Percentiles rank a stretch among this genome's conserved stretches.
Conservation (phyloP, 495 filamentous ascomycete genomes). For the Delitschia confertaspora region DNA sequence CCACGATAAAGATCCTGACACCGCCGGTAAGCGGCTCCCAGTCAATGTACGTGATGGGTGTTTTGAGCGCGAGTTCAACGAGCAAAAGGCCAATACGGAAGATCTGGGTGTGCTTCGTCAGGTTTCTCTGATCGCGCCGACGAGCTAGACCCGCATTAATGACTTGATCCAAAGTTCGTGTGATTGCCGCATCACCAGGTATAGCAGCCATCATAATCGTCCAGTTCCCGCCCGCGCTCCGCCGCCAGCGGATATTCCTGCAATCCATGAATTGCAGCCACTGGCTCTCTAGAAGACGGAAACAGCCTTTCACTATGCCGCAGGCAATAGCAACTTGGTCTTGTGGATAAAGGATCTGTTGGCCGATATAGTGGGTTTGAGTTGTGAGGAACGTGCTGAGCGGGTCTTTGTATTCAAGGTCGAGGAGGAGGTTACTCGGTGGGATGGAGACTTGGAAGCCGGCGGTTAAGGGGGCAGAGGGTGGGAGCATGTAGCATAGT, state of each 20-base stretch:
- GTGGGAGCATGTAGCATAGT: conserved; percentile 15
- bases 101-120: conserved; percentile 10
- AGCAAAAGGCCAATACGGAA: conserved; percentile 18
- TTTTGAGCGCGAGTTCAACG: conserved; percentile 10
- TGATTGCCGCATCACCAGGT: conserved; percentile 3
- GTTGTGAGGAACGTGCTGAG: conserved; percentile 1
- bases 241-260: conserved; percentile 11
- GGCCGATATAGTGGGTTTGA: conserved; percentile 3
- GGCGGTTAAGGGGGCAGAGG: not conserved
- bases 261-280: conserved; percentile 11
- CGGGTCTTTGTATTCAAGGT: conserved; percentile 9
- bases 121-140: not conserved
- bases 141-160: not conserved
- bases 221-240: conserved; percentile 7
- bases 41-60: conserved; percentile 4
- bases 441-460: conserved; percentile 12
- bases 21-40: not conserved
- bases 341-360: conserved; percentile 15
- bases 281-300: conserved; percentile 10
- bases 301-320: conserved; percentile 6
- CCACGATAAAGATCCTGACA: conserved; percentile 1
- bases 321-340: conserved; percentile 13
- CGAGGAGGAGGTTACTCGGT: conserved; percentile 1
- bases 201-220: conserved; percentile 11
- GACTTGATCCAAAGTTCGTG: not conserved